Evolutionary conservation across 2,329 filamentous ascomycete genomes (phyloP).

Genomic region (Arthrobotrys pseudoclavata): DNA sequence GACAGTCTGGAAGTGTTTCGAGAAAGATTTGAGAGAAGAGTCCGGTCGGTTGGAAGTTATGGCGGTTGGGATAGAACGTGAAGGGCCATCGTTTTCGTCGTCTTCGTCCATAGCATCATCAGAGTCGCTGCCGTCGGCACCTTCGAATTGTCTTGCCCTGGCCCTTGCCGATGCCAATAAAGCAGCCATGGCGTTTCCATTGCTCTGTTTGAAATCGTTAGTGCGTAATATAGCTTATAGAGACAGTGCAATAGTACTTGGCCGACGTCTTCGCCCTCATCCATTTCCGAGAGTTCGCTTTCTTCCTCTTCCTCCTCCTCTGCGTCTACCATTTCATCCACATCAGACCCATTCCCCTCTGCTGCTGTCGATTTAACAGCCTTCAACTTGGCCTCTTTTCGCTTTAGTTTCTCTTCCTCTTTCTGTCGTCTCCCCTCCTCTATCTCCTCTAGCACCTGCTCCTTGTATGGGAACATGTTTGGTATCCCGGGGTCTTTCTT

Average conservation of each 20-base stretch:
- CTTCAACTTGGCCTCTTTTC: conserved; percentile 76
- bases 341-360: conserved; percentile 69
- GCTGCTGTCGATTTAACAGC: conserved; percentile 75
- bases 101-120: conserved; percentile 73
- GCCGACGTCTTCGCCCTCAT: conserved; percentile 62
- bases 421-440: conserved; percentile 87
- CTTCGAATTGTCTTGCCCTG: conserved; percentile 81
- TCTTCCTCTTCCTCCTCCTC: conserved; percentile 70
- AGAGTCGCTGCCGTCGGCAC: conserved; percentile 70
- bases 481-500: conserved; percentile 99
- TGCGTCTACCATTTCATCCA: conserved; percentile 69
- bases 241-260: conserved; percentile 30
- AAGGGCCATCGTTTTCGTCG: conserved; percentile 63
- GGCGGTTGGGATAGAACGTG: conserved; percentile 39
- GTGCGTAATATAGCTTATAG: not conserved
- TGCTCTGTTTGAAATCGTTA: conserved; percentile 36
- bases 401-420: conserved; percentile 80
- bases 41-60: conserved; percentile 68
- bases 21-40: conserved; percentile 85
- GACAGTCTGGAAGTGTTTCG: conserved; percentile 96
- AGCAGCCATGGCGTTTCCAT: conserved; percentile 81
- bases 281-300: conserved; percentile 72
- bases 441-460: conserved; percentile 92
- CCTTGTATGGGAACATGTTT: conserved; percentile 97
- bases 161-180: conserved; percentile 85